Conservation (phyloP, 257 asterid genomes). For the Rauvolfia tetraphylla region DNA sequence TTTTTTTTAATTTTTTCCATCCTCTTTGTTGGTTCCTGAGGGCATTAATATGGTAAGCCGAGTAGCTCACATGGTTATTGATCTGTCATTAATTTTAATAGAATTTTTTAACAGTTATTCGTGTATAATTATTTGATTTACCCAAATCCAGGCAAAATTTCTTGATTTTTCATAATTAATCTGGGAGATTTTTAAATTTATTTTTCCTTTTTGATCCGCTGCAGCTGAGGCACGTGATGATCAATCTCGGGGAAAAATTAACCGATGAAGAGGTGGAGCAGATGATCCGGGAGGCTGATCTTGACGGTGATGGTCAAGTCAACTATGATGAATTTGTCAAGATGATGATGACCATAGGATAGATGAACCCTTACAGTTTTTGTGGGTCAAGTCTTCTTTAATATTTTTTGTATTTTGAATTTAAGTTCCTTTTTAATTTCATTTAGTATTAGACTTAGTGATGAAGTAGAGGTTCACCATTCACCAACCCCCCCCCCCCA, state of each 20-base stretch:
- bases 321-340: conserved; percentile 15
- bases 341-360: conserved; percentile 11
- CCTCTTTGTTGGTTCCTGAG: conserved; percentile 3
- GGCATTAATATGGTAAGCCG: conserved; percentile 4
- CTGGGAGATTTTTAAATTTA: neutral
- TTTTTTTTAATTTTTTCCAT: neutral
- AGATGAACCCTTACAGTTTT: neutral
- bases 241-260: conserved; percentile 13
- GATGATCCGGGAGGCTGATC: conserved; percentile 15
- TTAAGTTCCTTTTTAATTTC: neutral
- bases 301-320: conserved; percentile 17
- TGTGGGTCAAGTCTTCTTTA: neutral
- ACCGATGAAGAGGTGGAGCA: conserved; percentile 12
- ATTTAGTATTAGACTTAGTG: neutral
- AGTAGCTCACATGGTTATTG: conserved; percentile 28
- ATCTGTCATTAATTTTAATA: conserved; percentile 25
- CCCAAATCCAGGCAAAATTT: neutral
- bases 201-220: neutral
- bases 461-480: neutral
- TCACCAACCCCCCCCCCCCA: neutral
- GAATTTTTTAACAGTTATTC: conserved; percentile 26
- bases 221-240: conserved; percentile 18
- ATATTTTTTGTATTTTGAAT: conserved; percentile 1
- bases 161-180: neutral
- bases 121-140: neutral